Conservation (phyloP, 2,329 filamentous ascomycete genomes). For the Hypoxylon sp. region DNA sequence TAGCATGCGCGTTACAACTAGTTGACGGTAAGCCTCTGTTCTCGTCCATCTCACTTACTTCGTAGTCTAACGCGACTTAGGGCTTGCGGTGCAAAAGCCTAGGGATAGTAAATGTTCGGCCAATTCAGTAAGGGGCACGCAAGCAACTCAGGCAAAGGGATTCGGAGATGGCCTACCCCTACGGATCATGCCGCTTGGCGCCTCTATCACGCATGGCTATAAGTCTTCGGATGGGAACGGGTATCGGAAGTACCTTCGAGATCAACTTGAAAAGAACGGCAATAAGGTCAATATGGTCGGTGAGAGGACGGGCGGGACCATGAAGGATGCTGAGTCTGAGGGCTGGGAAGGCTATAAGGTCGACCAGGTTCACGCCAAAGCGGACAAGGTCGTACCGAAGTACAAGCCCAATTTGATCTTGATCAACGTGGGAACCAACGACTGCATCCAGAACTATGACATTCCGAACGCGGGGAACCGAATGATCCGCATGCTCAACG, state of each 20-base stretch:
- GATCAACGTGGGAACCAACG: constrained; percentile 60
- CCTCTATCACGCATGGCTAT: constrained; percentile 57
- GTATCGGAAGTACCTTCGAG: constrained; percentile 56
- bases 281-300: constrained; percentile 59
- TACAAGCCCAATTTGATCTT: constrained; percentile 57
- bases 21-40: constrained; percentile 30
- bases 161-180: constrained; percentile 49
- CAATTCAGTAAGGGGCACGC: background rate
- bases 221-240: constrained; percentile 56
- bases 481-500: constrained; percentile 52
- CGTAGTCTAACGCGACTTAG: constrained; percentile 29
- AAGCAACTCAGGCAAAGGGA: constrained; percentile 21
- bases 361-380: constrained; percentile 55
- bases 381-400: constrained; percentile 48
- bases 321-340: constrained; percentile 57
- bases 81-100: constrained; percentile 21
- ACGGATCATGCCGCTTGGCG: constrained; percentile 58
- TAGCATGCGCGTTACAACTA: constrained; percentile 35
- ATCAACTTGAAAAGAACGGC: constrained; percentile 53
- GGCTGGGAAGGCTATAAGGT: constrained; percentile 57
- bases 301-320: constrained; percentile 54
- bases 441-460: constrained; percentile 55
- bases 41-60: background rate
- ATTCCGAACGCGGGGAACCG: constrained; percentile 51
- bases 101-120: background rate